A percentile compares a stretch with the other conserved stretches of the same genome.
These are phyloP conservation scores for Termitomyces sp. DNA, from an alignment of 768 basidiomycete genomes.

Conservation along the genomic window DNA sequence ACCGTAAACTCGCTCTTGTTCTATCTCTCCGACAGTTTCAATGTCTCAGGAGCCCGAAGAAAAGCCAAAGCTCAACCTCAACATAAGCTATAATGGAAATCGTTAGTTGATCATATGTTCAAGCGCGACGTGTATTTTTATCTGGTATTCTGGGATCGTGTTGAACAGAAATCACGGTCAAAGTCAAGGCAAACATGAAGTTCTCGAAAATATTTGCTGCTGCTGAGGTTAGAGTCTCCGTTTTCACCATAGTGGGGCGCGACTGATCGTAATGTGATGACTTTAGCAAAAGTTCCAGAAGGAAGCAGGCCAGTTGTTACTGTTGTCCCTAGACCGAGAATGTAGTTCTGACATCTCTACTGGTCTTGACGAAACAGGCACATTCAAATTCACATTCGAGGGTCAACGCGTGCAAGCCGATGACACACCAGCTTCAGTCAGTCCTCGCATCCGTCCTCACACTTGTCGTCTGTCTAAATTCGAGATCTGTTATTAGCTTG, in stretches of 20 bases:
- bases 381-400: constrained; percentile 60
- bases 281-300: constrained; percentile 56
- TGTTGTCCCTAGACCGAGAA: neutral
- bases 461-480: neutral
- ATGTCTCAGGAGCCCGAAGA: constrained; percentile 56
- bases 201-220: constrained; percentile 67
- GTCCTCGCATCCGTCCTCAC: constrained; percentile 14
- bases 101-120: constrained; percentile 29
- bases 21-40: neutral
- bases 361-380: constrained; percentile 34
- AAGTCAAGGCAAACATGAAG: constrained; percentile 61
- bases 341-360: neutral
- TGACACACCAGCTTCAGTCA: constrained; percentile 53
- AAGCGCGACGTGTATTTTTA: neutral
- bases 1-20: neutral
- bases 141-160: neutral
- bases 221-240: constrained; percentile 50
- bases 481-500: constrained; percentile 6
- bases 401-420: constrained; percentile 44
- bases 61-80: constrained; percentile 70
- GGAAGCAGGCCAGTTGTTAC: constrained; percentile 39
- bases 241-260: too few species aligned
- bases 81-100: constrained; percentile 50
- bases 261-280: neutral
- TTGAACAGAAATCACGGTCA: constrained; percentile 56